Base-by-base conservation (phyloP, 192 early-diverging fungal genomes). In the Coemansia sp. region DNA sequence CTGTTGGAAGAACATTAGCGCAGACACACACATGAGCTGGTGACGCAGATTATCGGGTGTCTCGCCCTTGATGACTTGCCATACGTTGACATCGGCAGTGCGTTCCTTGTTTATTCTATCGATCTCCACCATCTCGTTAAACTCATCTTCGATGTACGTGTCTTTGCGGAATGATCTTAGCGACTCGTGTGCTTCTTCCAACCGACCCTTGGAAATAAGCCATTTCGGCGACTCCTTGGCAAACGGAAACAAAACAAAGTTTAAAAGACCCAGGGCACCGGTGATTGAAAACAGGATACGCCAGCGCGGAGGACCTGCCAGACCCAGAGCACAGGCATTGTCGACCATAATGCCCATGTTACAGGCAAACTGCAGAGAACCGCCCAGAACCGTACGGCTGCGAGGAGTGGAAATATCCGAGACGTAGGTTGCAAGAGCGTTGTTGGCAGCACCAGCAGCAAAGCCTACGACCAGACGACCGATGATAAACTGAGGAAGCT, bases 141-240 rank as follows among this genome's bases (percentile, higher is more conserved):
- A 87, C 75, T 91, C 90, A 1, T 75, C 69, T 10, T 86, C 86
- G 61, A 91, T 83, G 51, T 85, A 71, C 6, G 76, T 56, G 5
- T 69, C 50, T 4, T 75, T 76, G 69, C 90, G 86, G 48, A 91
- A 76, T 36, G 67, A 70, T 28, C 71, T 68, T 45, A 91, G 80
- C 4, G 84, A 61, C 14, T 52, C 32, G 32, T 77, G 83, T 2
- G 89, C 88, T 34, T 90, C 89, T 10, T 87, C 83, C 0, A 83
- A 56, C 32, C 84, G 77, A 56, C 86, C 86, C 67, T 87, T 83
- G 48, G 84, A 83, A 55, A 89, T 82, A 34, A 91, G 76, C 74
- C 86, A 91, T 25, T 87, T 85, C 20, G 94, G 94, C 16, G 87
- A 88, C 61, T 96, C 94, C 40, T 88, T 88, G 17, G 88, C 88